Evolutionary conservation across 257 asterid genomes (phyloP).

Genomic region (Solanum pimpinellifolium): DNA sequence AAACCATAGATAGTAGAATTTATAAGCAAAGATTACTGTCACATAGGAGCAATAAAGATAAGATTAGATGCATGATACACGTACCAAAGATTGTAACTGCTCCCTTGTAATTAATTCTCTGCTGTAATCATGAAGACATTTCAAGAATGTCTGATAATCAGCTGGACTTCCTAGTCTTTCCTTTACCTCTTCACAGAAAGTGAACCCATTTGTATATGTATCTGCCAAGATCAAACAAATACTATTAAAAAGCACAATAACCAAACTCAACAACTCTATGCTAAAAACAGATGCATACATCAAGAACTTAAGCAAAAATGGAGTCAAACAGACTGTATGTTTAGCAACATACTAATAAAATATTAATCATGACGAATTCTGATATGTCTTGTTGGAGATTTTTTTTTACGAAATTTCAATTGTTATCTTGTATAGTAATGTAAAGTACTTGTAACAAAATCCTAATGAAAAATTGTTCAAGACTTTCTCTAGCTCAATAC

Average conservation of each 20-base stretch:
- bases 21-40: too few relatives aligned
- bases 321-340: background rate
- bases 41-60: background rate
- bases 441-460: background rate
- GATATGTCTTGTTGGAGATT: background rate
- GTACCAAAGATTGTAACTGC: conserved; percentile 79
- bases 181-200: conserved; percentile 87
- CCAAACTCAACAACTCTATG: background rate
- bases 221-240: conserved; percentile 38
- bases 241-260: background rate
- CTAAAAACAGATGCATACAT: background rate
- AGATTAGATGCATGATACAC: background rate
- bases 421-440: background rate
- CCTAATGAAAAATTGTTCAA: background rate
- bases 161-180: conserved; percentile 62
- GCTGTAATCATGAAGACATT: conserved; percentile 87
- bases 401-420: conserved; percentile 13
- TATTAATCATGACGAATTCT: background rate
- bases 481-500: background rate
- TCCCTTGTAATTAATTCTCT: conserved; percentile 73
- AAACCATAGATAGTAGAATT: background rate
- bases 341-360: background rate
- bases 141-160: conserved; percentile 89
- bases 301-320: conserved; percentile 54
- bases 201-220: conserved; percentile 55